Conservation (phyloP, 345 rosid genomes). For the Aquilaria yunnanensis region DNA sequence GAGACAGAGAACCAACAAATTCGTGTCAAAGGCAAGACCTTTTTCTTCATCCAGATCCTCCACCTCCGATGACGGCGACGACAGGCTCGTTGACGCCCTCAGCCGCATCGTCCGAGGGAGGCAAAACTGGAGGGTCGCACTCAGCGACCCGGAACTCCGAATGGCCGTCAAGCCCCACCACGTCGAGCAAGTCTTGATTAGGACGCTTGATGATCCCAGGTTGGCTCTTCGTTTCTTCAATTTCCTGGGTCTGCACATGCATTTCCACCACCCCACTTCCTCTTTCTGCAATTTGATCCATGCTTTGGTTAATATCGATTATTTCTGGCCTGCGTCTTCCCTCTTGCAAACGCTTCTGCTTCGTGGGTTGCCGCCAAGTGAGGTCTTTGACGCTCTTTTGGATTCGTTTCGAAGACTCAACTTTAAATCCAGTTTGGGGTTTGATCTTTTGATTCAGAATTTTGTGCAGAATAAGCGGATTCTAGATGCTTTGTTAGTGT, state of each 20-base stretch:
- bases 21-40: conserved; percentile 14
- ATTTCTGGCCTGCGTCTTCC: conserved; percentile 92
- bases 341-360: conserved; percentile 66
- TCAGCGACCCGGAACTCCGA: conserved; percentile 34
- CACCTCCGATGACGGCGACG: conserved; percentile 26
- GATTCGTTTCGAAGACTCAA: conserved; percentile 35
- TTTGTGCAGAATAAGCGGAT: conserved; percentile 55
- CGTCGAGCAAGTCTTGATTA: conserved; percentile 56
- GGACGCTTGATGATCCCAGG: conserved; percentile 61
- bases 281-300: conserved; percentile 83
- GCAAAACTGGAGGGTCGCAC: conserved; percentile 61
- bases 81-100: conserved; percentile 39
- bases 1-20: conserved; percentile 7
- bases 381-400: conserved; percentile 44
- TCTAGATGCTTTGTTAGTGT: conserved; percentile 45
- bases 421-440: conserved; percentile 54
- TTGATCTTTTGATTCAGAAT: conserved; percentile 77
- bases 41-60: conserved; percentile 19
- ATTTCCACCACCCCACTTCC: conserved; percentile 56
- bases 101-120: conserved; percentile 52
- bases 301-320: conserved; percentile 41
- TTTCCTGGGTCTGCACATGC: conserved; percentile 76
- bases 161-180: conserved; percentile 39
- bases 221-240: conserved; percentile 80
- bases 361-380: conserved; percentile 51